phyloP scores from a whole-genome alignment of 2,329 filamentous ascomycete species.

The Fusarium coffeatum region DNA sequence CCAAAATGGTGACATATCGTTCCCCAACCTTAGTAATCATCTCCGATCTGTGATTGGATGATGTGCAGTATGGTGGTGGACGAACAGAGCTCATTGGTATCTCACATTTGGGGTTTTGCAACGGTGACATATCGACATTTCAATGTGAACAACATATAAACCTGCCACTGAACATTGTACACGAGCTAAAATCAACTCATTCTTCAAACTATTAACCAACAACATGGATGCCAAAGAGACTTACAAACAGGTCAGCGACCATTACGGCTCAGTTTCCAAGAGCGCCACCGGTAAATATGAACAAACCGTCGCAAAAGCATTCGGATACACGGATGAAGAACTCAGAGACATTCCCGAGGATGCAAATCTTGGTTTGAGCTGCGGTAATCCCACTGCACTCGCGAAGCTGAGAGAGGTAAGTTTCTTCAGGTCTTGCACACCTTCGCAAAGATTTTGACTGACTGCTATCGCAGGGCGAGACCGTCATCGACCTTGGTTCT shows the following conservation, averaged over 20 bases:
- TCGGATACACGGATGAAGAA: slow-evolving; percentile 12
- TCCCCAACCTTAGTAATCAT: neutral
- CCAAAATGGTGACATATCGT: slow-evolving; percentile 6
- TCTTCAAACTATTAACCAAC: too few species aligned
- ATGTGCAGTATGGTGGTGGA: neutral
- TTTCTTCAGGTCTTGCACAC: accelerated
- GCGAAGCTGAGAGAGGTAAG: neutral
- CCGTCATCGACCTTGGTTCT: slow-evolving; percentile 6
- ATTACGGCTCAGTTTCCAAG: neutral
- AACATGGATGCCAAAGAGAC: neutral
- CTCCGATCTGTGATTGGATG: neutral
- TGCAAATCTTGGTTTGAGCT: slow-evolving; percentile 8
- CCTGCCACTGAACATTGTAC: neutral
- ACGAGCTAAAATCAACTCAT: too few species aligned
- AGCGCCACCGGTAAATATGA: neutral
- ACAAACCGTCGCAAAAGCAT: slow-evolving; percentile 5
- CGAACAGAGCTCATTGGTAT: neutral
- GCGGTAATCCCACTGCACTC: neutral
- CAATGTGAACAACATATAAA: neutral
- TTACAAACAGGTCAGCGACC: neutral
- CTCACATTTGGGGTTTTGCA: neutral
- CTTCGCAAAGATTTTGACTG: accelerated
- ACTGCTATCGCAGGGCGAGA: neutral
- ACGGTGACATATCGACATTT: neutral
- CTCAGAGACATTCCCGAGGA: neutral